Evolutionary conservation across 2,329 filamentous ascomycete species (phyloP).

Genomic region (Dryadomyces quercivorus): DNA sequence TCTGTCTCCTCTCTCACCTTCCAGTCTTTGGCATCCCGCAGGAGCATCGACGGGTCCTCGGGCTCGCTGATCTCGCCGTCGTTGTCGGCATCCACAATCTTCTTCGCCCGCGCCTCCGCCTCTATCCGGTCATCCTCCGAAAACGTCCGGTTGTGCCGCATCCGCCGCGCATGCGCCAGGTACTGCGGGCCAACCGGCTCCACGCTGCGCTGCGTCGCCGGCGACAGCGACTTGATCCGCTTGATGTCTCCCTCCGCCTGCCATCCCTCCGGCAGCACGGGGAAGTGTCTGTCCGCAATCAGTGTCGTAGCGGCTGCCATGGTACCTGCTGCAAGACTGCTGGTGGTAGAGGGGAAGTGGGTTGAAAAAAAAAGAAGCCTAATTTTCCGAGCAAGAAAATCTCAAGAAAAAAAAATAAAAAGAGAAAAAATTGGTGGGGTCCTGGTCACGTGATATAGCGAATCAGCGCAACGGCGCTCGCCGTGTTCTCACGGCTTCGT

Average conservation of each 20-base stretch:
- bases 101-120: slow-evolving; percentile 89
- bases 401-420: not conserved
- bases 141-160: slow-evolving; percentile 94
- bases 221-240: slow-evolving; percentile 61
- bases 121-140: slow-evolving; percentile 97
- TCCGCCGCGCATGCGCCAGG: slow-evolving; percentile 89
- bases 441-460: not conserved
- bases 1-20: slow-evolving; percentile 50
- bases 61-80: slow-evolving; percentile 84
- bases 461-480: no score
- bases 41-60: slow-evolving; percentile 85
- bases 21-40: slow-evolving; percentile 97
- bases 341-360: not conserved
- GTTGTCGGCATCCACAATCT: slow-evolving; percentile 79
- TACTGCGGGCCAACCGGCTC: slow-evolving; percentile 97
- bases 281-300: slow-evolving; percentile 55
- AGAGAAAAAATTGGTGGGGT: not conserved
- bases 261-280: slow-evolving; percentile 70
- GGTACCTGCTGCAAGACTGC: slow-evolving; percentile 12
- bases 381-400: no score
- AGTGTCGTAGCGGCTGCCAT: slow-evolving; percentile 53
- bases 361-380: not conserved
- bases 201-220: slow-evolving; percentile 72
- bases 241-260: slow-evolving; percentile 86
- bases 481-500: no score